Evolutionary conservation across 805 yeast species (phyloP).

Genomic region (Komagataella kurtzmanii): DNA sequence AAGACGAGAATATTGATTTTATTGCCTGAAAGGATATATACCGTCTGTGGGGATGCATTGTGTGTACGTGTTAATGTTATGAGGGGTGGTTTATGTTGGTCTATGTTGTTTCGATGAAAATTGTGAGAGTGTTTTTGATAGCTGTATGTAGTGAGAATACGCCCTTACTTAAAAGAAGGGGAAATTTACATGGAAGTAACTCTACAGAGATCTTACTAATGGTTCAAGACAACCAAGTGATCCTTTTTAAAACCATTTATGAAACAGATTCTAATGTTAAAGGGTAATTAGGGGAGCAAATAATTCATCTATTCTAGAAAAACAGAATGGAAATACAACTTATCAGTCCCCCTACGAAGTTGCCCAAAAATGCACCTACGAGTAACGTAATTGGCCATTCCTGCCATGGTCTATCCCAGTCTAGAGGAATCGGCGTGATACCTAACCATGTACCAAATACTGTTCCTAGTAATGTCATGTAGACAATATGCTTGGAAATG

Average conservation of each 20-base stretch:
- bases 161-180: neutral
- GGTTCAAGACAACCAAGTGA: neutral
- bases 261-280: neutral
- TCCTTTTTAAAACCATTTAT: neutral
- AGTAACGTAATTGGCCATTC: constrained; percentile 86
- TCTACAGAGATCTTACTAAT: neutral
- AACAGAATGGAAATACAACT: neutral
- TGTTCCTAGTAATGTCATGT: constrained; percentile 25
- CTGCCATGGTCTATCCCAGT: constrained; percentile 98
- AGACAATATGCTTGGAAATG: constrained; percentile 18
- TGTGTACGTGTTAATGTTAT: neutral
- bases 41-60: neutral
- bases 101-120: neutral
- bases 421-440: constrained; percentile 86
- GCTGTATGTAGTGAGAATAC: neutral
- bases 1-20: neutral
- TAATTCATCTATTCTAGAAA: neutral
- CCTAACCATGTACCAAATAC: constrained; percentile 82
- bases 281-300: neutral
- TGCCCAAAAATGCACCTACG: constrained; percentile 68
- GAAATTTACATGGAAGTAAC: neutral
- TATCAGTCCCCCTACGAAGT: constrained; percentile 32
- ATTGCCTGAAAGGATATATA: constrained; percentile 2
- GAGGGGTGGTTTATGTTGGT: neutral
- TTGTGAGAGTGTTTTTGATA: neutral